Evolutionary conservation across 2,329 filamentous ascomycete species (phyloP).

Genomic region (Hypoxylon sp.): DNA sequence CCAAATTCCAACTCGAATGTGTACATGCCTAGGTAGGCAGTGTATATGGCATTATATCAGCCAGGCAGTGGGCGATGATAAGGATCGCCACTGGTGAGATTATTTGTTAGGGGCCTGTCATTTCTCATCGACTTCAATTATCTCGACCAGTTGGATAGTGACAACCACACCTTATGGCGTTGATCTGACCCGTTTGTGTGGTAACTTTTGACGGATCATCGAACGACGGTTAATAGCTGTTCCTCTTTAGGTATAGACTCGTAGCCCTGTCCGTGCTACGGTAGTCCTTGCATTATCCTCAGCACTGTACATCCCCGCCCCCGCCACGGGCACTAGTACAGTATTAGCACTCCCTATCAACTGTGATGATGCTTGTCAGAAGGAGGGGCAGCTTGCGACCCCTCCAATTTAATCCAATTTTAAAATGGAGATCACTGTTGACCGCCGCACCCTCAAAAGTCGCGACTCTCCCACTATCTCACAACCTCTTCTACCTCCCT

Average conservation of each 20-base stretch:
- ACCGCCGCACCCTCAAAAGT: constrained; percentile 42
- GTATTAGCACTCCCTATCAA: background rate
- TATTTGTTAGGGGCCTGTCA: background rate
- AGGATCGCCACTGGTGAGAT: background rate
- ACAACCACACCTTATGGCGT: constrained; percentile 7
- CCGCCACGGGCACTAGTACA: background rate
- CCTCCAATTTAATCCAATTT: constrained; percentile 46
- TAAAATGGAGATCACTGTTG: constrained; percentile 41
- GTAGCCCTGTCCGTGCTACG: constrained; percentile 3
- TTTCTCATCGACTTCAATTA: background rate
- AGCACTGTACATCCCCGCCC: constrained; percentile 22
- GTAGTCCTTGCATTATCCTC: background rate
- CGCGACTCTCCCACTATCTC: constrained; percentile 25
- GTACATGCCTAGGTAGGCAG: background rate
- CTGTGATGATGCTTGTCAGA: constrained; percentile 26
- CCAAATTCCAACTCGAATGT: too few relatives aligned
- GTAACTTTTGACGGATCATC: constrained; percentile 33
- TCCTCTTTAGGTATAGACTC: constrained; percentile 16
- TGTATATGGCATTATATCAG: background rate
- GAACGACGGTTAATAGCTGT: constrained; percentile 16
- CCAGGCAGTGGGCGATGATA: background rate
- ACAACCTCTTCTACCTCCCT: constrained; percentile 9
- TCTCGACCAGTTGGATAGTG: constrained; percentile 5
- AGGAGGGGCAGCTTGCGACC: constrained; percentile 40
- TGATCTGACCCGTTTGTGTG: constrained; percentile 32